Evolutionary conservation across 495 filamentous ascomycete species (phyloP).

Genomic region (Xylaria flabelliformis): DNA sequence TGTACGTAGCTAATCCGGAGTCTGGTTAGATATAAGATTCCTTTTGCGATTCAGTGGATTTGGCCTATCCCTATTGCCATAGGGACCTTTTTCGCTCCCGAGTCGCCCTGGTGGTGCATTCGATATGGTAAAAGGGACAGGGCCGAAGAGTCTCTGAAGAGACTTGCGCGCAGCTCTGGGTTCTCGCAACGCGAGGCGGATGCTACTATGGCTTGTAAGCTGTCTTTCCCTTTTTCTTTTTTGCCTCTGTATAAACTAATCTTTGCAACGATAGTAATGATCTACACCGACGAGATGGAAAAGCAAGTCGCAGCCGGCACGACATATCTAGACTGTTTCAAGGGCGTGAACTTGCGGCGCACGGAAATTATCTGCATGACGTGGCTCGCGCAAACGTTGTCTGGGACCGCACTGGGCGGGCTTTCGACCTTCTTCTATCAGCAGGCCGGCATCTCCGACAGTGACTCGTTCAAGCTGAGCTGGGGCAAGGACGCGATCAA

Average conservation of each 20-base stretch:
- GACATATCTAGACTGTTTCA: constrained; percentile 69
- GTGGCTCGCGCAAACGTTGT: constrained; percentile 75
- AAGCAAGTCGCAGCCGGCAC: constrained; percentile 61
- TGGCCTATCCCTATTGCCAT: constrained; percentile 58
- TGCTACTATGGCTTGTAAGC: constrained; percentile 39
- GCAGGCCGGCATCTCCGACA: constrained; percentile 66
- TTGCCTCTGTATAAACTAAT: background rate
- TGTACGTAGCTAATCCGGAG: constrained; percentile 33
- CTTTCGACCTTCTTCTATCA: constrained; percentile 74
- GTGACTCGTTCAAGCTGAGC: constrained; percentile 57
- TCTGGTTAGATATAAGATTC: constrained; percentile 60
- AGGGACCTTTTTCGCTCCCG: constrained; percentile 68
- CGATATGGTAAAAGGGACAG: constrained; percentile 61
- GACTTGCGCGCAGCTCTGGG: constrained; percentile 55
- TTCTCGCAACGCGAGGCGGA: constrained; percentile 40
- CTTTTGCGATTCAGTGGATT: constrained; percentile 63
- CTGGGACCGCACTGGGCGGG: constrained; percentile 71
- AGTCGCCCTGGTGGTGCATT: constrained; percentile 81
- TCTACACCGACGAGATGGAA: constrained; percentile 64
- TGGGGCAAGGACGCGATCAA: constrained; percentile 53
- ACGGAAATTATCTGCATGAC: constrained; percentile 72
- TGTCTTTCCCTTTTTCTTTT: background rate
- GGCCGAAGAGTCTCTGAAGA: constrained; percentile 53
- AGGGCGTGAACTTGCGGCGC: constrained; percentile 67
- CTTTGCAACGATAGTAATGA: constrained; percentile 42